phyloP scores from a whole-genome alignment of 345 rosid genomes.

The Bretschneidera sinensis region DNA sequence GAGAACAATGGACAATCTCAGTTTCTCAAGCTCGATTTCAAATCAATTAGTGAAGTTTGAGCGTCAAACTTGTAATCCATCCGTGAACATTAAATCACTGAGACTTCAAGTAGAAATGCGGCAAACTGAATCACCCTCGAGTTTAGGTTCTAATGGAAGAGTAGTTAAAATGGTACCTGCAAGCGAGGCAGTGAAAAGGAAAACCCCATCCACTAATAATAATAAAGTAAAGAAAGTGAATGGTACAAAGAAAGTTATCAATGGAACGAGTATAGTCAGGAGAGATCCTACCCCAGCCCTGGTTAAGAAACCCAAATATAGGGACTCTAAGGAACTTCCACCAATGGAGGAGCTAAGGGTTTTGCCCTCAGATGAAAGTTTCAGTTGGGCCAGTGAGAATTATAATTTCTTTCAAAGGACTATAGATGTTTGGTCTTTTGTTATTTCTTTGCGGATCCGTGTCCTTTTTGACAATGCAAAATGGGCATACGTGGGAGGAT shows the following conservation, averaged over 20 bases:
- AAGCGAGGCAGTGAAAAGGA: conserved; percentile 57
- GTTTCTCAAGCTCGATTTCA: conserved; percentile 48
- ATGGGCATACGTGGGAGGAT: conserved; percentile 78
- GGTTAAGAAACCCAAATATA: conserved; percentile 34
- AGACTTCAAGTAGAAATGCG: conserved; percentile 51
- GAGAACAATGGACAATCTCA: conserved; percentile 39
- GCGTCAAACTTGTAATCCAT: conserved; percentile 21
- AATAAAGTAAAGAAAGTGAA: conserved; percentile 46
- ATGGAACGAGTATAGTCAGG: conserved; percentile 54
- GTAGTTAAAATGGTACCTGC: conserved; percentile 76
- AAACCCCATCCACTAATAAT: conserved; percentile 23
- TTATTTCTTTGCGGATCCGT: conserved; percentile 62
- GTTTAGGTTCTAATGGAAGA: conserved; percentile 51
- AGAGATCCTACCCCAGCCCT: conserved; percentile 35
- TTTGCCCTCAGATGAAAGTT: conserved; percentile 87
- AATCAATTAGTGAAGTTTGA: conserved; percentile 31
- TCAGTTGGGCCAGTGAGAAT: conserved; percentile 95
- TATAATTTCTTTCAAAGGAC: conserved; percentile 68
- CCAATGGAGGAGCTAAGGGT: conserved; percentile 56
- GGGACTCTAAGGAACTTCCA: conserved; percentile 53
- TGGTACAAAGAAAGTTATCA: conserved; percentile 47
- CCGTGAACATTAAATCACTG: conserved; percentile 16
- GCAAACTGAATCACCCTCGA: conserved; percentile 50
- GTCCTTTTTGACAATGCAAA: conserved; percentile 76
- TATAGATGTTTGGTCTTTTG: conserved; percentile 89